These are phyloP conservation scores for Smallanthus sonchifolius DNA, from an alignment of 129 eudicot species.

Conservation along the genomic window DNA sequence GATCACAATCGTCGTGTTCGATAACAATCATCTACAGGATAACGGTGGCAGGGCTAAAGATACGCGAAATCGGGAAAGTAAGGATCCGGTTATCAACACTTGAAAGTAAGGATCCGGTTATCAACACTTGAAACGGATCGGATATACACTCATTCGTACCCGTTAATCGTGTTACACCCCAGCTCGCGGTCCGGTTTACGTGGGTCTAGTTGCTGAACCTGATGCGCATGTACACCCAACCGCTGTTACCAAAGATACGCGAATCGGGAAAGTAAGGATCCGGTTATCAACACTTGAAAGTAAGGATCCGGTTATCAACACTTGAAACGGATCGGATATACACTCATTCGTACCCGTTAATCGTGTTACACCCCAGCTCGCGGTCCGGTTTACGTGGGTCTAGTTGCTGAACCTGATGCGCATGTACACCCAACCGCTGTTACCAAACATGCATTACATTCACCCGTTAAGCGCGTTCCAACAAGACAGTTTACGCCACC, in stretches of 20 bases:
- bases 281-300: too few relatives aligned
- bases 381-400: conserved; percentile 30
- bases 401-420: conserved; percentile 23
- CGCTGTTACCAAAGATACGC: conserved; percentile 32
- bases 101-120: conserved; percentile 30
- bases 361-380: conserved; percentile 33
- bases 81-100: conserved; percentile 31
- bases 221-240: conserved; percentile 30
- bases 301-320: too few relatives aligned
- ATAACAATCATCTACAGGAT: conserved; percentile 33
- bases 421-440: conserved; percentile 30
- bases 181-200: conserved; percentile 33
- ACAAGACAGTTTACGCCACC: conserved; percentile 33
- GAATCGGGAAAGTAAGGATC: conserved; percentile 32
- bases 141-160: conserved; percentile 33
- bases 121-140: conserved; percentile 38
- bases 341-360: conserved; percentile 35
- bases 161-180: conserved; percentile 33
- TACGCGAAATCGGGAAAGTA: conserved; percentile 28
- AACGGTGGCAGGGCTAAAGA: conserved; percentile 18
- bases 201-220: conserved; percentile 22
- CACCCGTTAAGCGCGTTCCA: conserved; percentile 23
- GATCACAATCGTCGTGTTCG: conserved; percentile 31
- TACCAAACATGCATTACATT: conserved; percentile 35
- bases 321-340: conserved; percentile 35